A percentile compares a stretch with the other conserved stretches of the same genome.
phyloP scores from a whole-genome alignment of 306 rosid species.

The Vicia villosa region DNA sequence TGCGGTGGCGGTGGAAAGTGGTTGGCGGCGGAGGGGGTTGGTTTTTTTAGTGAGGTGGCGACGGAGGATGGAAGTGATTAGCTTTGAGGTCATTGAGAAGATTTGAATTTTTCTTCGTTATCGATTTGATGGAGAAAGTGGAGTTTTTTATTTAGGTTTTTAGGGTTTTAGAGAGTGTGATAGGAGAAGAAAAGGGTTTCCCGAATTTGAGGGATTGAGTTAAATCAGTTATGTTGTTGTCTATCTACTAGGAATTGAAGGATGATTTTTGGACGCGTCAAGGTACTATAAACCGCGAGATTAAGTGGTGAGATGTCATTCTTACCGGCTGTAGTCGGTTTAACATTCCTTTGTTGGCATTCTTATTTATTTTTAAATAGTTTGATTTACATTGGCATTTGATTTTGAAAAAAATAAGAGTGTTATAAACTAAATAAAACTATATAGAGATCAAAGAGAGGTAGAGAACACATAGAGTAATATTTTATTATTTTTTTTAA shows the following conservation, averaged over 20 bases:
- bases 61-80: slow-evolving; percentile 2
- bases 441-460: no score
- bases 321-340: no score
- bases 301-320: no score
- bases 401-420: no score
- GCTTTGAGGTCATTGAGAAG: slow-evolving; percentile 9
- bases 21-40: slow-evolving; percentile 3
- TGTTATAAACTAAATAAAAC: no score
- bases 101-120: not conserved
- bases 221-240: not conserved
- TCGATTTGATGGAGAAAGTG: not conserved
- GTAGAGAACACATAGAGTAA: no score
- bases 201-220: not conserved
- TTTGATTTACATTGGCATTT: no score
- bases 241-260: not conserved
- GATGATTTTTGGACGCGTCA: not conserved
- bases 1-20: not conserved
- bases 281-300: not conserved
- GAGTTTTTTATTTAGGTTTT: not conserved
- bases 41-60: slow-evolving; percentile 1
- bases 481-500: no score
- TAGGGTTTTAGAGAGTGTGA: not conserved
- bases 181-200: not conserved
- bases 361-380: no score
- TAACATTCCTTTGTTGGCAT: no score